These are phyloP conservation scores for Panicum hallii DNA, from an alignment of 202 grass and related monocot species.

Conservation along the genomic window DNA sequence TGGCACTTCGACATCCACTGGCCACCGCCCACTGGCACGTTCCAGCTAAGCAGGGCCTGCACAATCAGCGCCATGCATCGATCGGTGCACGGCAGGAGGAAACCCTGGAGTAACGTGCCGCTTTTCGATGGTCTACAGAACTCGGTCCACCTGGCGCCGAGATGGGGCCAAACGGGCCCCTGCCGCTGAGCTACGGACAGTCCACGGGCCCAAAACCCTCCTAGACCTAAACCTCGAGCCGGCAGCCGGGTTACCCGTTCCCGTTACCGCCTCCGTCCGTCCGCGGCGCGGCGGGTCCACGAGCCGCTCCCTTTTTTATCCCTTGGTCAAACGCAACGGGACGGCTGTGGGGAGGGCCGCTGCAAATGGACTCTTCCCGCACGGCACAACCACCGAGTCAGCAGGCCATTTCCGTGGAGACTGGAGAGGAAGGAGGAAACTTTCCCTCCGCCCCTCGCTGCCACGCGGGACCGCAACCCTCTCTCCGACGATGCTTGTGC, in stretches of 20 bases:
- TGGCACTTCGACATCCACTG: neutral
- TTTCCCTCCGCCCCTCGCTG: neutral
- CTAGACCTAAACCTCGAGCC: neutral
- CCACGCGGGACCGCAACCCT: neutral
- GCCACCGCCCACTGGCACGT: neutral
- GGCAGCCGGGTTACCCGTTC: too few species aligned
- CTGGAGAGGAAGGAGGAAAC: neutral
- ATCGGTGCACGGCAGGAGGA: too few species aligned
- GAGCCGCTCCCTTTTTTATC: neutral
- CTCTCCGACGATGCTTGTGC: neutral
- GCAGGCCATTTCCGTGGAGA: neutral
- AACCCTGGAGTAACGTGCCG: too few species aligned
- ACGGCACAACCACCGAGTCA: neutral
- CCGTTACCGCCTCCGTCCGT: too few species aligned
- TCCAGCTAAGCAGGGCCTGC: neutral
- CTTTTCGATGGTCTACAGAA: neutral
- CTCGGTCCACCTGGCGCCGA: slow-evolving; percentile 22
- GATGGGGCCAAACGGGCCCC: neutral
- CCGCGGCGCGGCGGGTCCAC: neutral
- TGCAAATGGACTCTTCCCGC: neutral
- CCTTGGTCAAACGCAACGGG: slow-evolving; percentile 9
- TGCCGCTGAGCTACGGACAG: slow-evolving; percentile 12
- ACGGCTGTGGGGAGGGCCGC: neutral
- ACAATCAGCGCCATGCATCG: too few species aligned
- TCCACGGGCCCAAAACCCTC: slow-evolving; percentile 32